Evolutionary conservation across 75 land plant species (phyloP).

Genomic region (Pinus tabuliformis): DNA sequence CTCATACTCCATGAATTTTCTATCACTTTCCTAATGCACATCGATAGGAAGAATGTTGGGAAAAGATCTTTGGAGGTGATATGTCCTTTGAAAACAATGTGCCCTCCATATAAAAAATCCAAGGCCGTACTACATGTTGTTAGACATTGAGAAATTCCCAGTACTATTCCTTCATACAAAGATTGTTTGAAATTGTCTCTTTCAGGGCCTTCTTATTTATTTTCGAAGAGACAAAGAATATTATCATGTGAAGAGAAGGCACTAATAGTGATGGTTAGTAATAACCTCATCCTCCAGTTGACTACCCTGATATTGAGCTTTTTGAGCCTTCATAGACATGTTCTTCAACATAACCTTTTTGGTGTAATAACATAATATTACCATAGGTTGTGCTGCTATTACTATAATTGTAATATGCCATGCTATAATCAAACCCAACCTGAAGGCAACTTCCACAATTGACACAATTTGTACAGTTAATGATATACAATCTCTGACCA

Average conservation of each 20-base stretch:
- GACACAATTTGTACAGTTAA: slow-evolving; percentile 54
- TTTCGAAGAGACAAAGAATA: slow-evolving; percentile 40
- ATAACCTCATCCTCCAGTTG: slow-evolving; percentile 71
- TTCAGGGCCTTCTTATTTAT: slow-evolving; percentile 39
- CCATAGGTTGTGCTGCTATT: slow-evolving; percentile 74
- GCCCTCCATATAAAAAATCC: slow-evolving; percentile 82
- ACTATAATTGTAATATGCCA: slow-evolving; percentile 80
- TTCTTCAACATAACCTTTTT: slow-evolving; percentile 41
- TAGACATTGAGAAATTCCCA: slow-evolving; percentile 54
- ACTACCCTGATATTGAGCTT: slow-evolving; percentile 48
- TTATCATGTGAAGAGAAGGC: slow-evolving; percentile 49
- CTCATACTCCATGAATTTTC: slow-evolving; percentile 75
- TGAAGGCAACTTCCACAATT: slow-evolving; percentile 44
- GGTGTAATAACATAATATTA: slow-evolving; percentile 61
- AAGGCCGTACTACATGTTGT: no score
- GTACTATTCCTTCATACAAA: slow-evolving; percentile 62
- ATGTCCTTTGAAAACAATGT: slow-evolving; percentile 34
- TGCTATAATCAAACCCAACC: slow-evolving; percentile 47
- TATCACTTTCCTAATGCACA: slow-evolving; percentile 71
- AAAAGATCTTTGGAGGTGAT: slow-evolving; percentile 49
- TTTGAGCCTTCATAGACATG: slow-evolving; percentile 27
- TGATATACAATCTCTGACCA: slow-evolving; percentile 64
- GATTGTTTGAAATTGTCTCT: slow-evolving; percentile 43
- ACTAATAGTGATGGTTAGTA: slow-evolving; percentile 56
- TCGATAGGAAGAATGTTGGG: slow-evolving; percentile 65